A percentile compares a stretch with the other conserved stretches of the same genome.
Conservation (phyloP, 176 grass and related monocot genomes). For the Juncus effusus region DNA sequence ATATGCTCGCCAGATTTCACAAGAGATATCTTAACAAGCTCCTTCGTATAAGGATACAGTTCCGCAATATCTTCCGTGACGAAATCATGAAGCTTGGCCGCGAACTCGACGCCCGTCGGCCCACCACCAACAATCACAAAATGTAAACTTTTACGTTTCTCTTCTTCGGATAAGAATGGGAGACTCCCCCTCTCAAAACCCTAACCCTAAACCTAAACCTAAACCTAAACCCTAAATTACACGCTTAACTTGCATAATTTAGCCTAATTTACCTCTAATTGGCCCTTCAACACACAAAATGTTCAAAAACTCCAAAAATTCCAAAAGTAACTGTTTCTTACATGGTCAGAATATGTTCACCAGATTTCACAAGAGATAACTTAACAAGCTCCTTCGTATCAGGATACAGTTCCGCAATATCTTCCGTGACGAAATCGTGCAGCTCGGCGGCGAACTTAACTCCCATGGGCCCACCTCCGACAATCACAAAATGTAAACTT, state of each 20-base stretch:
- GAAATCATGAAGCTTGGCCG: slow-evolving; percentile 96
- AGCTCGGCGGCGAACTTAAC: slow-evolving; percentile 96
- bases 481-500: slow-evolving; percentile 82
- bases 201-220: too few relatives aligned
- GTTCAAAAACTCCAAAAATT: too few relatives aligned
- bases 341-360: too few relatives aligned
- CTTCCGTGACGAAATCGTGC: slow-evolving; percentile 91
- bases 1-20: too few relatives aligned
- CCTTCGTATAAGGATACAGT: slow-evolving; percentile 55
- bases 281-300: too few relatives aligned
- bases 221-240: too few relatives aligned
- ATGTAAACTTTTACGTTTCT: slow-evolving; percentile 66
- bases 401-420: slow-evolving; percentile 88
- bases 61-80: slow-evolving; percentile 84
- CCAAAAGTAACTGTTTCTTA: too few relatives aligned
- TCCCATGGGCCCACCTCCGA: slow-evolving; percentile 92
- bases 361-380: slow-evolving; percentile 21
- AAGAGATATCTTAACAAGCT: slow-evolving; percentile 89
- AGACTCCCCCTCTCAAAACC: slow-evolving; percentile 74
- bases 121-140: slow-evolving; percentile 95
- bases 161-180: slow-evolving; percentile 63
- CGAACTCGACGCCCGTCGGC: slow-evolving; percentile 96
- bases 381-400: slow-evolving; percentile 55
- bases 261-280: too few relatives aligned
- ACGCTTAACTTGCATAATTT: too few relatives aligned